Evolutionary conservation across 1,284 basidiomycete species (phyloP), one percentile per base, ranked within the genome.

Genomic region (Naganishia liquefaciens): DNA sequence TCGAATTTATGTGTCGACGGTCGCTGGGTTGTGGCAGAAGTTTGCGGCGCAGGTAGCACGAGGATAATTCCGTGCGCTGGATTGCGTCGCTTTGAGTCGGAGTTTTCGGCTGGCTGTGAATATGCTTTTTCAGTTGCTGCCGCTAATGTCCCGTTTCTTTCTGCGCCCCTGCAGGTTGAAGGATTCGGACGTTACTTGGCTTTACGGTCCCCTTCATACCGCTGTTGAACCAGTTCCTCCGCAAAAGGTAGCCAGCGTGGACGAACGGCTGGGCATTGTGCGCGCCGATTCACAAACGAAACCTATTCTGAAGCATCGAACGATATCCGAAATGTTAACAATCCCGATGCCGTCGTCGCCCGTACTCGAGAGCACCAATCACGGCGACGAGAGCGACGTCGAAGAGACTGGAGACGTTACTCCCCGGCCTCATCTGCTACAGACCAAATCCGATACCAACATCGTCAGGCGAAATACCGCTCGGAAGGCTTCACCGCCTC

Each of bases 111-210:
- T 44, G 10, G 9, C 2, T 19, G 9, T 30, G 17, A 3, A 10
- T 17, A 23, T 40, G 4, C 21, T 47, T 3, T 50, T 43, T 50
- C 47, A 55, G 17, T 63, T 44, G 37, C 55, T 28, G 43, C 55
- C 25, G 50, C 60, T 54, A 10, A 53, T 55, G 62, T 63, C 42
- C 57, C n/a, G 37, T 28, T 60, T 67, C 68, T 61, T 61, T 30
- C 33, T 28, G 55, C 71, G 37, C 10, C 27, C 28, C 33, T 4
- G 37, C 81, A 99, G 95, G 95, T 86, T 99, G 72, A 99, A 99
- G 78, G 96, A 99, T 80, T 94, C 91, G 28, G 95, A 99, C 77
- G 95, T 99, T 33, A 99, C 96, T 13, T 99, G 96, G 95, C 85
- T 99, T 2, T 99, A 99, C 74, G 95, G 95, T 0, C 96, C 96